Evolutionary conservation across 2,329 filamentous ascomycete species (phyloP), one percentile per base, ranked within the genome.

Genomic region (Arthrobotrys sphaeroides): DNA sequence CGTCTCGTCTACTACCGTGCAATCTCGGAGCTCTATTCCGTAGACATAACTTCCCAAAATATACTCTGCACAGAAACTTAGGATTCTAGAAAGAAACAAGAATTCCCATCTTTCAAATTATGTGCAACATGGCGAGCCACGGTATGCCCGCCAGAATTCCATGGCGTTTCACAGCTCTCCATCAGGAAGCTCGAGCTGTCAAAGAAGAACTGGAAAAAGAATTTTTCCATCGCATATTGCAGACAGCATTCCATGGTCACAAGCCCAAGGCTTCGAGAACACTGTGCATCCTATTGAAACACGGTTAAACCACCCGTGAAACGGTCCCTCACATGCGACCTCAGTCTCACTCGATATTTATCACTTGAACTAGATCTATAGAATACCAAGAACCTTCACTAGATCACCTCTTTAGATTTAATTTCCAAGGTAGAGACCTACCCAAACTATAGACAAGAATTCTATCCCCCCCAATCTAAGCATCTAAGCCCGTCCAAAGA

Each of bases 401-500:
- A n/a, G n/a, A n/a, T n/a, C n/a, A n/a, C n/a, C n/a, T n/a, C n/a
- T n/a, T n/a, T n/a, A n/a, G n/a, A n/a, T n/a, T n/a, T n/a, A n/a
- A n/a, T n/a, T 33, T 10, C 28, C 5, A 33, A 33, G 28, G 28
- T 5, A 33, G 28, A 33, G 28, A 10, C n/a, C n/a, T n/a, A n/a
- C 31, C 31, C 5, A 33, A 47, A 47, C 10, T 53, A 53, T 53
- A 53, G 13, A 53, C 47, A 53, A 53, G 47, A 36, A 53, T 36
- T 28, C 18, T 16, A 40, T 31, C 16, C 24, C 45, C 45, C 9
- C 47, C 12, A 53, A 53, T 36, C 47, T 53, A 53, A 53, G 47
- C 47, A 2, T 60, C 22, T 45, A 28, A 28, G 24, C 28, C 42
- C 33, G 26, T 42, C 53, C 33, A 26, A 49, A 49, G n/a, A 16